Percentiles rank a stretch among this genome's conserved stretches.
These are phyloP conservation scores for Kodamaea laetipori DNA, from an alignment of 805 yeast species.

Conservation along the genomic window DNA sequence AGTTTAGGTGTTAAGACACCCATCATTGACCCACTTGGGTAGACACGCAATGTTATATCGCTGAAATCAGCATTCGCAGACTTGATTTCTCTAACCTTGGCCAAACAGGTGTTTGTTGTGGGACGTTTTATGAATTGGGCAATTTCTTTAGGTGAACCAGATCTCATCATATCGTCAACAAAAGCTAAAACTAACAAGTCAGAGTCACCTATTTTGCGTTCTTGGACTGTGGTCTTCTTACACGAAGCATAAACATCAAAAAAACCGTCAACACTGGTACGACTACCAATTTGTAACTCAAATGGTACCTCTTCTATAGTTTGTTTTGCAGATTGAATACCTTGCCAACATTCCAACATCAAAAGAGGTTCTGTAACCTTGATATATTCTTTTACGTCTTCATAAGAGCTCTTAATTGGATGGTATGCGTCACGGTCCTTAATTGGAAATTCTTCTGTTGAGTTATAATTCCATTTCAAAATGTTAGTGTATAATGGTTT, in stretches of 20 bases:
- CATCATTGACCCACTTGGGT: constrained; percentile 53
- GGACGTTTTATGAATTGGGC: constrained; percentile 31
- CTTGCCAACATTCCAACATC: constrained; percentile 92
- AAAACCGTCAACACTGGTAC: constrained; percentile 82
- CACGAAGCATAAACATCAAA: constrained; percentile 83
- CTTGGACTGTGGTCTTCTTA: constrained; percentile 51
- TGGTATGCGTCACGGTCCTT: constrained; percentile 44
- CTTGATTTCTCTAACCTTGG: constrained; percentile 76
- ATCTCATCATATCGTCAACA: constrained; percentile 19
- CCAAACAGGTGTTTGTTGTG: constrained; percentile 62
- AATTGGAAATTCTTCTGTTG: constrained; percentile 59
- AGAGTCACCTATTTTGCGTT: constrained; percentile 64
- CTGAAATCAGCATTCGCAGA: constrained; percentile 61
- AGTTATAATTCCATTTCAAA: constrained; percentile 74
- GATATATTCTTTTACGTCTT: constrained; percentile 64
- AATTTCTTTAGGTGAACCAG: constrained; percentile 23
- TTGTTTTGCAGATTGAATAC: constrained; percentile 70
- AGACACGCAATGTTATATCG: constrained; percentile 75
- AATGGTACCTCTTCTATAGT: constrained; percentile 64
- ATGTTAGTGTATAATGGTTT: constrained; percentile 71
- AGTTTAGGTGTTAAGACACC: constrained; percentile 63
- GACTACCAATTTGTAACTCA: constrained; percentile 68
- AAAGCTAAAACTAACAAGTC: constrained; percentile 68
- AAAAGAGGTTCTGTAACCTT: constrained; percentile 75
- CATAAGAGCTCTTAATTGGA: constrained; percentile 58